Evolutionary conservation across 352 stramenopile genomes (phyloP).

Genomic region (Phytophthora colocasiae): DNA sequence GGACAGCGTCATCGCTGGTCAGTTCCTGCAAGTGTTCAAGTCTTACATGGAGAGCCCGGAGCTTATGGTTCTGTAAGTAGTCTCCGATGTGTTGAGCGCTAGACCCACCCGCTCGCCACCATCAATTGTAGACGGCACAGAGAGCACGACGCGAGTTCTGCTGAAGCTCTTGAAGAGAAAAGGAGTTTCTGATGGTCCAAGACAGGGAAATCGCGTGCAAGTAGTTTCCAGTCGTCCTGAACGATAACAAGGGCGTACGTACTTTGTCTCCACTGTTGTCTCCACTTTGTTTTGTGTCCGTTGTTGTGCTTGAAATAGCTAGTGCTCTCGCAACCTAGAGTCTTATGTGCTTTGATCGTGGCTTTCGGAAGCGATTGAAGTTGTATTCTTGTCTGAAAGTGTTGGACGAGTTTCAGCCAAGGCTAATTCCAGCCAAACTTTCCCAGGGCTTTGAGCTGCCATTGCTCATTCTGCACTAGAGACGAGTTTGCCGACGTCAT

Average conservation of each 20-base stretch:
- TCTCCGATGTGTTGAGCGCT: constrained; percentile 27
- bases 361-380: too few relatives aligned
- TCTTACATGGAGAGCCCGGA: constrained; percentile 97
- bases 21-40: constrained; percentile 97
- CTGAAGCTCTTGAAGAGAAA: constrained; percentile 10
- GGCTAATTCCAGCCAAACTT: constrained; percentile 26
- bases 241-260: constrained; percentile 37
- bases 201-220: constrained; percentile 12
- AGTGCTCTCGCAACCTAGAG: constrained; percentile 6
- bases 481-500: constrained; percentile 37
- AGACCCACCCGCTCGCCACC: constrained; percentile 31
- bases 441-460: background rate
- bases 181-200: constrained; percentile 4
- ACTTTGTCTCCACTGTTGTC: constrained; percentile 30
- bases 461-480: constrained; percentile 26
- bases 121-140: constrained; percentile 32
- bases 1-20: constrained; percentile 95
- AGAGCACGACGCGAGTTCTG: constrained; percentile 24
- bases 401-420: background rate
- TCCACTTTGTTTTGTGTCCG: constrained; percentile 20
- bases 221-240: constrained; percentile 28
- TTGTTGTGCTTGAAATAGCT: constrained; percentile 35
- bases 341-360: too few relatives aligned
- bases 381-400: constrained; percentile 31
- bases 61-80: constrained; percentile 76